Evolutionary conservation across 306 rosid species (phyloP), one percentile per base, ranked within the genome.

Genomic region (Geum urbanum): DNA sequence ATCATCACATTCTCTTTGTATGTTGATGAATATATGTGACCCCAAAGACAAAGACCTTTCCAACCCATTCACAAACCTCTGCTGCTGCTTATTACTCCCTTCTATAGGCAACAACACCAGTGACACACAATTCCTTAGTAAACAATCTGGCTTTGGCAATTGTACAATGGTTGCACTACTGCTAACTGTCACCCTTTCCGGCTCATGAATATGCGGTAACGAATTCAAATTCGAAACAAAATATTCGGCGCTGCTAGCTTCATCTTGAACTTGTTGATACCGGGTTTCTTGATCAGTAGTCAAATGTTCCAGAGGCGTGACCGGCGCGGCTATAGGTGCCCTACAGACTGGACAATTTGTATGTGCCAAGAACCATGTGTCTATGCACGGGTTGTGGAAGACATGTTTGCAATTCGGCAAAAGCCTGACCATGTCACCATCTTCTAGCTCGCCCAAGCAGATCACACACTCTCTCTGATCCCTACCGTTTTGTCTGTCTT

Each of bases 391-490:
- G 16, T 72, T 40, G 60, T 85, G 94, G 12, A 88, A 88, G 6
- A 75, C 76, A 22, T 88, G 94, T 3, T 49, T 41, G 37, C 95
- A 88, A 37, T 67, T 35, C 6, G 95, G 91, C 46, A 88, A 56
- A 46, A 80, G 35, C 0, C 88, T 56, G 2, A 88, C 81, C 67
- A 50, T 9, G 5, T 73, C 87, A 4, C 69, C 79, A 1, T 80
- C 87, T 44, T 76, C 75, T 35, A 82, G 54, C 40, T 81, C 86
- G 0, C 83, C 85, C 11, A 88, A 71, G 72, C 95, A 86, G 71
- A 88, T 75, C n/a, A 72, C 75, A n/a, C 95, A 88, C 59, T 88
- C 91, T 10, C 50, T 74, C 14, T 81, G 88, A 43, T 76, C 80
- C 46, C 52, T 35, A 1, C 43, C 47, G 32, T 76, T 66, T 14